These are phyloP conservation scores for Pisolithus tinctorius DNA, from an alignment of 768 basidiomycete species.

Conservation along the genomic window DNA sequence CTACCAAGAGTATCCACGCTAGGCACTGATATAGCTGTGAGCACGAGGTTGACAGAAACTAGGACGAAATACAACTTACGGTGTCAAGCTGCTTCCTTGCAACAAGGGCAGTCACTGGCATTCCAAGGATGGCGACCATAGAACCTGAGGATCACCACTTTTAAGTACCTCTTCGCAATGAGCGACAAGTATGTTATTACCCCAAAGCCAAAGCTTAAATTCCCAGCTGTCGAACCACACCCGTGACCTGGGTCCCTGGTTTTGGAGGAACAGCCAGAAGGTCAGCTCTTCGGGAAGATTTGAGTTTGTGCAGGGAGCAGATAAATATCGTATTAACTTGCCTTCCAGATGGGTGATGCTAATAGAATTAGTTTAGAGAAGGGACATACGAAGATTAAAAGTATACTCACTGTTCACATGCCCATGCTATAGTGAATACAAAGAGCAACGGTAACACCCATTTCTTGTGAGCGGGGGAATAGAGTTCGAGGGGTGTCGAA, in stretches of 20 bases:
- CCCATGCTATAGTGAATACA: conserved; percentile 67
- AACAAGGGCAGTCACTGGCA: conserved; percentile 64
- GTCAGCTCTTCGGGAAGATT: conserved; percentile 46
- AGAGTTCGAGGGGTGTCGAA: conserved; percentile 50
- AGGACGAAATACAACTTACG: conserved; percentile 28
- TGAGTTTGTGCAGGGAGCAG: conserved; percentile 3
- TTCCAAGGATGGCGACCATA: conserved; percentile 53
- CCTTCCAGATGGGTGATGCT: conserved; percentile 83
- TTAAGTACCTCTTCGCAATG: conserved; percentile 6
- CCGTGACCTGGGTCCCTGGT: conserved; percentile 64
- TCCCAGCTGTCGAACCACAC: conserved; percentile 81
- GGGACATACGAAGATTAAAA: background rate
- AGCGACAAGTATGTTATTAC: conserved; percentile 30
- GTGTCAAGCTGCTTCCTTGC: conserved; percentile 51
- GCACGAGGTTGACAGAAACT: conserved; percentile 1
- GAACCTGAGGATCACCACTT: conserved; percentile 42
- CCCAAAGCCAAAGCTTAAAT: conserved; percentile 64
- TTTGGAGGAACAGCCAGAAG: conserved; percentile 79
- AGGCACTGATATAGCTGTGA: conserved; percentile 41
- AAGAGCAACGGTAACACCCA: conserved; percentile 70
- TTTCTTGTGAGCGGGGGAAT: conserved; percentile 36
- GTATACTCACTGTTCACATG: conserved; percentile 61
- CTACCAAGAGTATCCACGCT: conserved; percentile 72
- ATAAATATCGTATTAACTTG: conserved; percentile 15
- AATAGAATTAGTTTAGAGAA: conserved; percentile 1